A percentile compares a stretch with the other conserved stretches of the same genome.
Evolutionary conservation across 2,329 filamentous ascomycete species (phyloP).

Genomic region (Xylaria multiplex): DNA sequence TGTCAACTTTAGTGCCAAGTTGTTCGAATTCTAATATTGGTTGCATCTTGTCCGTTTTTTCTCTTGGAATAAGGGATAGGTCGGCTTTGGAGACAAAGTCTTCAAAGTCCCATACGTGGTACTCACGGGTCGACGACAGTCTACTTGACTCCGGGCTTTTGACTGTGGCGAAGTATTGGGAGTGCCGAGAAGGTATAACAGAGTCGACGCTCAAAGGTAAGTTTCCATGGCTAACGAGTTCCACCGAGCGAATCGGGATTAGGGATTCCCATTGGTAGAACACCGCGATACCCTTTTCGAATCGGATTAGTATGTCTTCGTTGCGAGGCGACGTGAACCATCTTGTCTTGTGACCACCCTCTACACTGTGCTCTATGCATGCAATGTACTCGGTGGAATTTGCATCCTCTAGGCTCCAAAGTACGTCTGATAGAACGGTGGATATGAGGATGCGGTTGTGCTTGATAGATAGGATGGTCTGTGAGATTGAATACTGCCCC

Average conservation of each 20-base stretch:
- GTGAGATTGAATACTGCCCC: neutral
- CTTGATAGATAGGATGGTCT: constrained; percentile 12
- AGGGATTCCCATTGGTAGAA: constrained; percentile 19
- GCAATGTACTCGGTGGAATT: neutral
- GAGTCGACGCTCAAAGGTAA: neutral
- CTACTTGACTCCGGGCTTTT: neutral
- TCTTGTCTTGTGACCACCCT: neutral
- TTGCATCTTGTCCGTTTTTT: neutral
- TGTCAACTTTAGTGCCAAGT: constrained; percentile 1
- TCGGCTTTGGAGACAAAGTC: constrained; percentile 1
- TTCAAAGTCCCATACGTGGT: constrained; percentile 18
- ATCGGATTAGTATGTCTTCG: constrained; percentile 14
- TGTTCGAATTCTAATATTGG: neutral
- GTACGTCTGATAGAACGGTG: neutral
- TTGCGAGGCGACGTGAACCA: constrained; percentile 8
- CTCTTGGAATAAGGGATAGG: neutral
- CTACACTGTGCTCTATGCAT: constrained; percentile 1
- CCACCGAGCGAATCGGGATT: constrained; percentile 3
- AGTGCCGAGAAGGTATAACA: neutral
- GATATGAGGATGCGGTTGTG: constrained; percentile 16
- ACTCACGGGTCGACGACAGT: neutral
- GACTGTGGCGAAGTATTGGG: constrained; percentile 9
- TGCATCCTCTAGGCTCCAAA: constrained; percentile 6
- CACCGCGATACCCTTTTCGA: neutral
- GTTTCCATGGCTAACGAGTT: neutral